Conservation (phyloP, 441 rosid species). For the Manihot esculenta region DNA sequence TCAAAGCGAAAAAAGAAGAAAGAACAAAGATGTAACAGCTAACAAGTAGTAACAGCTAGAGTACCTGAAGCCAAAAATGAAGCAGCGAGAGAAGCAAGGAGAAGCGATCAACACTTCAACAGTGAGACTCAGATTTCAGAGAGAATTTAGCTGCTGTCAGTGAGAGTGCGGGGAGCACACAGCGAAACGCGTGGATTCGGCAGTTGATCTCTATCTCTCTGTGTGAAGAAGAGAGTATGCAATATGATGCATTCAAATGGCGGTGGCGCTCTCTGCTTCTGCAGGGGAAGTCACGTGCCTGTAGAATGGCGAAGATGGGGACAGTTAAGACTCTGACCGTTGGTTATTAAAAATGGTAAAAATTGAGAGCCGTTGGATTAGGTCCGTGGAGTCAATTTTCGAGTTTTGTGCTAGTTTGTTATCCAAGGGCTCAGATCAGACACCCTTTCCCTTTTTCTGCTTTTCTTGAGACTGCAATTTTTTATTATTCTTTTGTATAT, state of each 20-base stretch:
- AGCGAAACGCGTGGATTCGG: too few relatives aligned
- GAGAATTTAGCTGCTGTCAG: too few relatives aligned
- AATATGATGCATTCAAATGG: not conserved
- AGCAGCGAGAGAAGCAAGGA: not conserved
- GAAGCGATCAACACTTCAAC: not conserved
- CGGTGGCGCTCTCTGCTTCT: not conserved
- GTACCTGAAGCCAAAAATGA: not conserved
- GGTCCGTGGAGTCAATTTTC: not conserved
- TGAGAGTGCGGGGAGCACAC: too few relatives aligned
- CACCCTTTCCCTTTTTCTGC: not conserved
- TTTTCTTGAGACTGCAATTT: too few relatives aligned
- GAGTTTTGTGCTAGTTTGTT: not conserved
- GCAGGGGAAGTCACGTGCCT: not conserved
- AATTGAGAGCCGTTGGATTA: conserved; percentile 4
- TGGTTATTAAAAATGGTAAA: not conserved
- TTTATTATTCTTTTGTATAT: not conserved
- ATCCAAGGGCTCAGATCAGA: not conserved
- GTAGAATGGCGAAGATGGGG: not conserved
- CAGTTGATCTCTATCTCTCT: too few relatives aligned
- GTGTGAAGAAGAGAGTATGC: too few relatives aligned
- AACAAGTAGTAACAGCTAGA: not conserved
- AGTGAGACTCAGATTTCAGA: not conserved
- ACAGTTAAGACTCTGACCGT: not conserved
- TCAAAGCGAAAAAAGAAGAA: not conserved
- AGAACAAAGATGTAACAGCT: too few relatives aligned